Conservation (phyloP, 345 rosid species). For the Chamaenerion angustifolium region DNA sequence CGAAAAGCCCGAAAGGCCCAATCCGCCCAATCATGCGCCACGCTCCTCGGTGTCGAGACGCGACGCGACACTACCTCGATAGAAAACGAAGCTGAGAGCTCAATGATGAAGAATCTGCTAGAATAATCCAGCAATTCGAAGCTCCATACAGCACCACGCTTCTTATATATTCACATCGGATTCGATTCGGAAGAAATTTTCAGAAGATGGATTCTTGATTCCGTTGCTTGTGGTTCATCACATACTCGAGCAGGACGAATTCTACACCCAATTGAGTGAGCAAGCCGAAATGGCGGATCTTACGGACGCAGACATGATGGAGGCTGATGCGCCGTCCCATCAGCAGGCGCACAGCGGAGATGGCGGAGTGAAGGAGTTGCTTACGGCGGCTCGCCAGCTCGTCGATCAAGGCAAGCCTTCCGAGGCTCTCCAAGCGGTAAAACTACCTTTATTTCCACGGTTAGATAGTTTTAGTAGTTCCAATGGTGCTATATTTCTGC, state of each 20-base stretch:
- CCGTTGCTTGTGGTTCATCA: no score
- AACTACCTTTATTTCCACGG: background rate
- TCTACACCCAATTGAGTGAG: no score
- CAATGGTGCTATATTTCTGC: background rate
- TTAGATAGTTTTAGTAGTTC: background rate
- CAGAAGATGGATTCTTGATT: no score
- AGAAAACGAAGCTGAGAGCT: no score
- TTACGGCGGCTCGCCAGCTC: slow-evolving; percentile 56
- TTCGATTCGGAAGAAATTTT: no score
- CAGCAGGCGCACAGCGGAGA: slow-evolving; percentile 11
- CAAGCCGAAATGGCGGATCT: background rate
- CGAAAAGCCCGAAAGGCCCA: no score
- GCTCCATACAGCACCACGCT: no score
- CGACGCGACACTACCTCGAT: no score
- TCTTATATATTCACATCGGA: no score
- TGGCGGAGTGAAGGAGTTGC: slow-evolving; percentile 26
- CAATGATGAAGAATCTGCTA: background rate
- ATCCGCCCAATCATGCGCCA: no score
- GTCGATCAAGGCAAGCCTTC: slow-evolving; percentile 68
- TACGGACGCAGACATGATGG: slow-evolving; percentile 8
- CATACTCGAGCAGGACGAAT: no score
- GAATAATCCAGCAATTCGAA: slow-evolving; percentile 1
- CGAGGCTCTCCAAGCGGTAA: slow-evolving; percentile 87
- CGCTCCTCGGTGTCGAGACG: no score
- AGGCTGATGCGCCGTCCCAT: slow-evolving; percentile 13